phyloP scores from a whole-genome alignment of 164 flowering plant genomes.

The Tetrastigma voinierianum region DNA sequence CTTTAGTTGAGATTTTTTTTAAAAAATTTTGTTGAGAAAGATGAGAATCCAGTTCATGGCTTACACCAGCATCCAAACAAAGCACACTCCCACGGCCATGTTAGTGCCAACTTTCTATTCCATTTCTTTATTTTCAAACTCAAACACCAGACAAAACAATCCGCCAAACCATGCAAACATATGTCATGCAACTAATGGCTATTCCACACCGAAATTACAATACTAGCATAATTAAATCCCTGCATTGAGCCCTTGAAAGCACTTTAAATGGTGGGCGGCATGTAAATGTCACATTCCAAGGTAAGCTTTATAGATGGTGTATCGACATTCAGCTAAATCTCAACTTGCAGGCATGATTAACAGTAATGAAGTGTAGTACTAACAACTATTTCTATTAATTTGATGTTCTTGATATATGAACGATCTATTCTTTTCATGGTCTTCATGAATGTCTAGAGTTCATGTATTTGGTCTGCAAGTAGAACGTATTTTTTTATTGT shows the following conservation, averaged over 20 bases:
- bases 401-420: not conserved
- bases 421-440: not conserved
- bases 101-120: constrained; percentile 24
- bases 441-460: constrained; percentile 5
- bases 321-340: constrained; percentile 2
- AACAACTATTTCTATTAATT: too few species aligned
- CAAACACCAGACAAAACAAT: not conserved
- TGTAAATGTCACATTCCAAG: not conserved
- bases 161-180: constrained; percentile 23
- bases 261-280: not conserved
- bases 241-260: constrained; percentile 19
- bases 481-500: not conserved
- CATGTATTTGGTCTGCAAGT: constrained; percentile 7
- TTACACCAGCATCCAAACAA: constrained; percentile 28
- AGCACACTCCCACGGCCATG: constrained; percentile 15
- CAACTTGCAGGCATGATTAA: constrained; percentile 15
- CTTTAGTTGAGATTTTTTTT: constrained; percentile 6
- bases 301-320: not conserved
- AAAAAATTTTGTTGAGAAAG: constrained; percentile 27
- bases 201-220: constrained; percentile 2
- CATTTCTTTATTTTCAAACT: constrained; percentile 3
- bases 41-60: constrained; percentile 51
- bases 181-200: constrained; percentile 12
- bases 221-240: not conserved
- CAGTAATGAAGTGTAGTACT: not conserved